Percentiles rank a stretch among this genome's conserved stretches.
Evolutionary conservation across 345 rosid genomes (phyloP).

Genomic region (Citrus sp.): DNA sequence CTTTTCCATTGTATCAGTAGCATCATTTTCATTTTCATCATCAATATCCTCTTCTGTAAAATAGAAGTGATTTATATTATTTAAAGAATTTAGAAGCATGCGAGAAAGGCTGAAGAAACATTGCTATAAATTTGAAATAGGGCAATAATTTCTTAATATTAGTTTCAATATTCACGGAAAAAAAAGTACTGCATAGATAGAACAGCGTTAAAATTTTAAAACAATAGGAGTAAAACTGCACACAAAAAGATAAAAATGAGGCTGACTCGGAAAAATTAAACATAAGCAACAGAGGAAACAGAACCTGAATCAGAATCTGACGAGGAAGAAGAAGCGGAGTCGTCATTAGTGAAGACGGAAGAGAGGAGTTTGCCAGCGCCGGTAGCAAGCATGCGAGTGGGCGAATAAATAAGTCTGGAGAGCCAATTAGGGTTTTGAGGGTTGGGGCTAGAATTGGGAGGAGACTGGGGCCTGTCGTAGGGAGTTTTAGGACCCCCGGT

Average conservation of each 20-base stretch:
- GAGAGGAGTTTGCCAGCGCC: constrained; percentile 70
- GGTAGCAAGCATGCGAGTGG: constrained; percentile 71
- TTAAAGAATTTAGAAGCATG: not conserved
- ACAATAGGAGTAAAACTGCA: not conserved
- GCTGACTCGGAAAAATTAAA: not conserved
- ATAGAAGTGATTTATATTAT: not conserved
- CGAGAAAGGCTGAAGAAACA: not conserved
- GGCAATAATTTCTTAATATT: not conserved
- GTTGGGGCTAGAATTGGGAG: constrained; percentile 23
- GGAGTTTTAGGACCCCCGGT: constrained; percentile 43
- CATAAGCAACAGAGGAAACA: constrained; percentile 21
- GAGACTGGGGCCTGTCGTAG: constrained; percentile 53
- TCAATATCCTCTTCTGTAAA: constrained; percentile 43
- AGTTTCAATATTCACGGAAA: not conserved
- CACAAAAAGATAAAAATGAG: not conserved
- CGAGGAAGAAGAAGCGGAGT: constrained; percentile 54
- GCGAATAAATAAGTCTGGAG: constrained; percentile 63
- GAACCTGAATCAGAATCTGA: constrained; percentile 43
- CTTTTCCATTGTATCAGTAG: constrained; percentile 31
- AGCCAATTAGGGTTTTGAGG: constrained; percentile 82
- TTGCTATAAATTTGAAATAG: not conserved
- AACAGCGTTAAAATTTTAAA: not conserved
- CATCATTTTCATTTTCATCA: constrained; percentile 26
- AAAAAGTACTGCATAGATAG: not conserved
- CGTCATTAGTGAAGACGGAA: constrained; percentile 64